phyloP scores from a whole-genome alignment of 2,329 filamentous ascomycete species.

The Sphaceloma murrayae region DNA sequence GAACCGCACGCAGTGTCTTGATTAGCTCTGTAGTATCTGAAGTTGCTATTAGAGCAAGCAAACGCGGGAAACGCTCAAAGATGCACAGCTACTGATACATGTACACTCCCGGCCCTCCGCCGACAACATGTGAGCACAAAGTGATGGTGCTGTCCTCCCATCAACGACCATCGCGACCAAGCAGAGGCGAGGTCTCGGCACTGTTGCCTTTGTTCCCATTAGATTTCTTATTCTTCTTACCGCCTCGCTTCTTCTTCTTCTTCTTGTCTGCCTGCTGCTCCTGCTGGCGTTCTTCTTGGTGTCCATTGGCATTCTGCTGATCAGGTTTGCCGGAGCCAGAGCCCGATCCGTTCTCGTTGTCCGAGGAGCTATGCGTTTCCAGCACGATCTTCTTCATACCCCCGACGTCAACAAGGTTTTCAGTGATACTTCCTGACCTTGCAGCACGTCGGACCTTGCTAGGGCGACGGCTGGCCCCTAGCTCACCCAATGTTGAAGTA shows the following conservation, averaged over 20 bases:
- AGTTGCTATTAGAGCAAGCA: neutral
- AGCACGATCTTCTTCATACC: slow-evolving; percentile 69
- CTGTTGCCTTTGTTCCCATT: slow-evolving; percentile 18
- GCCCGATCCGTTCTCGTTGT: slow-evolving; percentile 33
- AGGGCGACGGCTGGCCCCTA: slow-evolving; percentile 24
- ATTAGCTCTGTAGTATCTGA: no score
- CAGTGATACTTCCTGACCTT: slow-evolving; percentile 67
- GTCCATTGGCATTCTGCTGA: slow-evolving; percentile 14
- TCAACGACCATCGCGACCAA: slow-evolving; percentile 20
- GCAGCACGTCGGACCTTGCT: slow-evolving; percentile 32
- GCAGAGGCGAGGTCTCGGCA: slow-evolving; percentile 18
- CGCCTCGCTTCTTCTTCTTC: slow-evolving; percentile 22
- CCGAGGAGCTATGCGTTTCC: slow-evolving; percentile 53
- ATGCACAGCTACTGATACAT: slow-evolving; percentile 13
- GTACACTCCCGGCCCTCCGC: neutral
- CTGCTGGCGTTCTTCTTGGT: slow-evolving; percentile 16
- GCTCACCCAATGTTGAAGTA: slow-evolving; percentile 20
- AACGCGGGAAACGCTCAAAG: slow-evolving; percentile 5
- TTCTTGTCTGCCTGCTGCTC: slow-evolving; percentile 18
- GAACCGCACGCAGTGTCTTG: no score
- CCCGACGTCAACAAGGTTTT: slow-evolving; percentile 64
- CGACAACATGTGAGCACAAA: neutral
- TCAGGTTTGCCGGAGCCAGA: slow-evolving; percentile 23
- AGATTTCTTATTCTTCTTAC: slow-evolving; percentile 20
- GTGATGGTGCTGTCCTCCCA: slow-evolving; percentile 19